Conservation (phyloP, 1,139 yeast genomes). For the Suhomyces maxii region DNA sequence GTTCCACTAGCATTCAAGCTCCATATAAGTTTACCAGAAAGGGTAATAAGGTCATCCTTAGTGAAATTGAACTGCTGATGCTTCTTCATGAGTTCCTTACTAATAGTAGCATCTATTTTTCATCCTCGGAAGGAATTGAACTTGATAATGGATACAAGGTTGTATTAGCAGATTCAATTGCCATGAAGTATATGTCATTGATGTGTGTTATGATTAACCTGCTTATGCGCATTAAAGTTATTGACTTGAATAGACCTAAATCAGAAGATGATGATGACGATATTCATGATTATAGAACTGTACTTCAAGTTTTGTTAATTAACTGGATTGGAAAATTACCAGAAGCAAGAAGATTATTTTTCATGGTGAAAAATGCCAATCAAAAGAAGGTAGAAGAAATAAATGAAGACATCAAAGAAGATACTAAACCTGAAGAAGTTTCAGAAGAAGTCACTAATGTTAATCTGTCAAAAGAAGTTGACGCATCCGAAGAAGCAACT, state of each 20-base stretch:
- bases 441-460: neutral
- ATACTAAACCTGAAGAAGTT: neutral
- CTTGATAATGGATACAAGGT: slow-evolving; percentile 37
- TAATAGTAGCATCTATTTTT: slow-evolving; percentile 51
- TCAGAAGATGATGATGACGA: slow-evolving; percentile 19
- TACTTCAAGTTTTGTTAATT: slow-evolving; percentile 56
- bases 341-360: slow-evolving; percentile 42
- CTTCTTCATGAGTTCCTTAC: slow-evolving; percentile 67
- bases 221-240: slow-evolving; percentile 43
- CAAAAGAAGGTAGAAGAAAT: slow-evolving; percentile 10
- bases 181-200: slow-evolving; percentile 51
- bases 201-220: slow-evolving; percentile 63
- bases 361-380: slow-evolving; percentile 28
- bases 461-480: neutral
- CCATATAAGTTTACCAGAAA: slow-evolving; percentile 52
- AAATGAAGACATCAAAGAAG: neutral
- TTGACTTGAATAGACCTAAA: slow-evolving; percentile 35
- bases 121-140: slow-evolving; percentile 39
- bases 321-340: slow-evolving; percentile 59
- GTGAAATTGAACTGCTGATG: slow-evolving; percentile 63
- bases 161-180: slow-evolving; percentile 41
- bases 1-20: slow-evolving; percentile 28
- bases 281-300: slow-evolving; percentile 52
- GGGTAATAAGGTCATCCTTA: slow-evolving; percentile 48
- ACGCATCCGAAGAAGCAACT: neutral